A percentile compares a stretch with the other conserved stretches of the same genome.
Conservation (phyloP, 192 early-diverging fungal genomes). For the Backusella liffmaniae region DNA sequence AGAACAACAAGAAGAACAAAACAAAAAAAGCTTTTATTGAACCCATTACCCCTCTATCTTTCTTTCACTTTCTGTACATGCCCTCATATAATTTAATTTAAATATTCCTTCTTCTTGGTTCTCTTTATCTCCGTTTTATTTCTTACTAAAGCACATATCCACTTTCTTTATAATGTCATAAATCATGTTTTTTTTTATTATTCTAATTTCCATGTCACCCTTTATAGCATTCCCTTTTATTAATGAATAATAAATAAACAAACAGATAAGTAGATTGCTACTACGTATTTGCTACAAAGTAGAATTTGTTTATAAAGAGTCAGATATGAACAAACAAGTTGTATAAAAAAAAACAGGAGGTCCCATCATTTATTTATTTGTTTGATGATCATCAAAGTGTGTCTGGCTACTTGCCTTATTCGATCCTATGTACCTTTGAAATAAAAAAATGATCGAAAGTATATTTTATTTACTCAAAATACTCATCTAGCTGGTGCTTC, state of each 20-base stretch:
- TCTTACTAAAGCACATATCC: not conserved
- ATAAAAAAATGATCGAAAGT: too few relatives aligned
- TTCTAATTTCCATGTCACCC: not conserved
- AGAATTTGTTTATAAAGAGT: too few relatives aligned
- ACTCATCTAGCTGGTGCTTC: too few relatives aligned
- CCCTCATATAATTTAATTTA: not conserved
- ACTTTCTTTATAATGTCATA: not conserved
- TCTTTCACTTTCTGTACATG: not conserved
- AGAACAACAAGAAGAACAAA: not conserved
- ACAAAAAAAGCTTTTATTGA: not conserved
- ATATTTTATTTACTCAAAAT: too few relatives aligned
- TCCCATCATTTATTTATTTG: too few relatives aligned
- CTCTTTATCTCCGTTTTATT: not conserved
- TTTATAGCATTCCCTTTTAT: not conserved
- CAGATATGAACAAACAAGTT: too few relatives aligned
- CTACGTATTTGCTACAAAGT: not conserved
- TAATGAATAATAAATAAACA: not conserved
- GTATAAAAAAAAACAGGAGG: too few relatives aligned
- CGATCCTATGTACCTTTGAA: too few relatives aligned
- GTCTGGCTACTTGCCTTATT: too few relatives aligned
- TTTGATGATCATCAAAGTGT: too few relatives aligned
- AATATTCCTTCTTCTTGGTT: not conserved
- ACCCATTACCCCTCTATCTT: not conserved
- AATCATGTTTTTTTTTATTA: not conserved
- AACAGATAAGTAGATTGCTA: not conserved